phyloP scores from a whole-genome alignment of 2,329 filamentous ascomycete species.

The Calonectria henricotiae region DNA sequence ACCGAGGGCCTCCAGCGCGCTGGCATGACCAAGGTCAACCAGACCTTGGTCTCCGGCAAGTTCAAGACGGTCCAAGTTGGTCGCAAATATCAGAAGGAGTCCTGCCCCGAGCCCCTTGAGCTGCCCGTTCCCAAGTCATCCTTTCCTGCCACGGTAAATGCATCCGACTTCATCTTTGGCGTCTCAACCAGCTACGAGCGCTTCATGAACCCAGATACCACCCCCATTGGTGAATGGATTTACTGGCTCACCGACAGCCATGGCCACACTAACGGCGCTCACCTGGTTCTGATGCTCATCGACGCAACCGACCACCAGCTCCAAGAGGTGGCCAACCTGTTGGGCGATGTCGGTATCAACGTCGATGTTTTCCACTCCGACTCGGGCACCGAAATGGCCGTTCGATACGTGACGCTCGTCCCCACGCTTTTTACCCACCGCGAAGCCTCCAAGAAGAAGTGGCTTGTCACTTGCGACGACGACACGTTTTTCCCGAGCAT shows the following conservation, averaged over 20 bases:
- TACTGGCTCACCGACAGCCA: conserved; percentile 74
- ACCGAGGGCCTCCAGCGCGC: conserved; percentile 66
- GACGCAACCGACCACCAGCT: conserved; percentile 70
- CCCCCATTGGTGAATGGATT: conserved; percentile 72
- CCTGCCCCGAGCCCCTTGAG: conserved; percentile 67
- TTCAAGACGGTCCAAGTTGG: conserved; percentile 67
- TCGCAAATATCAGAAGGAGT: conserved; percentile 60
- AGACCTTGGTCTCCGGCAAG: conserved; percentile 65
- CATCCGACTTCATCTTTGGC: conserved; percentile 73
- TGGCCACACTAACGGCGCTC: conserved; percentile 71
- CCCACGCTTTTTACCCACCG: conserved; percentile 70
- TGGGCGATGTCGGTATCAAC: conserved; percentile 69
- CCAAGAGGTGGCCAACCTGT: conserved; percentile 64
- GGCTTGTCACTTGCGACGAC: conserved; percentile 76
- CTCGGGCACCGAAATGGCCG: conserved; percentile 70
- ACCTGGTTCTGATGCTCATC: conserved; percentile 70
- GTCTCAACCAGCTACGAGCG: conserved; percentile 73
- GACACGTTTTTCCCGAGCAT: conserved; percentile 78
- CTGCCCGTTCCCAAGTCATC: conserved; percentile 69
- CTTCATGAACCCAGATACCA: conserved; percentile 68
- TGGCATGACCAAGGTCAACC: conserved; percentile 67
- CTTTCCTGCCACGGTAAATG: conserved; percentile 67
- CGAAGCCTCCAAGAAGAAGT: conserved; percentile 67
- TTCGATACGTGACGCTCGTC: conserved; percentile 71
- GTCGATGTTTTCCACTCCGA: conserved; percentile 73